Percentiles rank a stretch among this genome's conserved stretches.
phyloP scores from a whole-genome alignment of 2,329 filamentous ascomycete genomes.

The Aspergillus nomiae region DNA sequence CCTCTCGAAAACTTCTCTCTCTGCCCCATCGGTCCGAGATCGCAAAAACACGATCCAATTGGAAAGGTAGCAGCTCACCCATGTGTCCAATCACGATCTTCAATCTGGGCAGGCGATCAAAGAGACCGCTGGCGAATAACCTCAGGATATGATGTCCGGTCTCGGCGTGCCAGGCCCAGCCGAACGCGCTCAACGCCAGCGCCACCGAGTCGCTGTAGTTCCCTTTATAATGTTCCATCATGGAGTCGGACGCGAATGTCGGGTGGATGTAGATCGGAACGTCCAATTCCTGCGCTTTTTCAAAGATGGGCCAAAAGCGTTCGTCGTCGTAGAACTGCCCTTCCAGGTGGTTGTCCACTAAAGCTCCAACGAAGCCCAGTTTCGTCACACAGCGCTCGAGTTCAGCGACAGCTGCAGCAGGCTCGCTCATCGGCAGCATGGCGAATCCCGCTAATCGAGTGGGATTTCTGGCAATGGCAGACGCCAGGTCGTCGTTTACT shows the following conservation, averaged over 20 bases:
- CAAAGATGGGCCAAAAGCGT: slow-evolving; percentile 48
- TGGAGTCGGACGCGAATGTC: slow-evolving; percentile 40
- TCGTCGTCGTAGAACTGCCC: slow-evolving; percentile 48
- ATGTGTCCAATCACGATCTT: slow-evolving; percentile 60
- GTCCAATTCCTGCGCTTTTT: slow-evolving; percentile 47
- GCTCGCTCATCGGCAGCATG: slow-evolving; percentile 43
- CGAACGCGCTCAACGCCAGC: slow-evolving; percentile 22
- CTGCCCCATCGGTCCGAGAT: slow-evolving; percentile 8
- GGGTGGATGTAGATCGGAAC: slow-evolving; percentile 58
- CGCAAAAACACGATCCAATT: slow-evolving; percentile 47
- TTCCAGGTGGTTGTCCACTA: slow-evolving; percentile 47
- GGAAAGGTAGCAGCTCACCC: slow-evolving; percentile 57
- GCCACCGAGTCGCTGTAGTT: slow-evolving; percentile 33
- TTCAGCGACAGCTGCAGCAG: slow-evolving; percentile 38
- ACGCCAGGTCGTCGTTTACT: slow-evolving; percentile 37
- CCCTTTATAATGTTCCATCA: slow-evolving; percentile 34
- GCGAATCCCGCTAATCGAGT: slow-evolving; percentile 48
- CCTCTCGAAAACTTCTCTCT: slow-evolving; percentile 43
- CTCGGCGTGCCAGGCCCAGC: slow-evolving; percentile 43
- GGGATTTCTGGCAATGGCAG: slow-evolving; percentile 32
- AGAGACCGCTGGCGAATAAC: slow-evolving; percentile 56
- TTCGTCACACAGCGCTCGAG: slow-evolving; percentile 43
- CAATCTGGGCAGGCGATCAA: slow-evolving; percentile 56
- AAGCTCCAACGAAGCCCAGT: slow-evolving; percentile 51
- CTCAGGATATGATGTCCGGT: slow-evolving; percentile 38